Conservation (phyloP, 257 asterid genomes). For the Forsythia suspensa region DNA sequence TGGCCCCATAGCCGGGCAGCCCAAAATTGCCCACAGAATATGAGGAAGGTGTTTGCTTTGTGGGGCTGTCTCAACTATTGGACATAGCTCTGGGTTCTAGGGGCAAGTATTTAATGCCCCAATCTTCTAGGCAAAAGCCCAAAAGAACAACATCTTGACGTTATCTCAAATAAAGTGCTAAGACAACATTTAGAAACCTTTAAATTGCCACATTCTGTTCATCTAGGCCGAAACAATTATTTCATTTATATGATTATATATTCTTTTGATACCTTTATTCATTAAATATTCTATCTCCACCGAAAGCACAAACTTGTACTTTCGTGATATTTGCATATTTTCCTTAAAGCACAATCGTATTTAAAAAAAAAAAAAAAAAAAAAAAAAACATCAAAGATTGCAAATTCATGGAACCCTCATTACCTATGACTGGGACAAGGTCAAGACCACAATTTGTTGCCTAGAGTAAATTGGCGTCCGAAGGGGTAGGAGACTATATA, state of each 20-base stretch:
- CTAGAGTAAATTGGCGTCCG: background rate
- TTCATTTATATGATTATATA: background rate
- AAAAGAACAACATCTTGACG: constrained; percentile 1
- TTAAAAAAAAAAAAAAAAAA: no score
- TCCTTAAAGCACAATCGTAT: background rate
- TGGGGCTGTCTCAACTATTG: background rate
- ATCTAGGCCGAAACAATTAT: background rate
- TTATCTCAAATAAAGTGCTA: background rate
- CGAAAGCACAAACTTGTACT: background rate
- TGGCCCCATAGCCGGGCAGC: no score
- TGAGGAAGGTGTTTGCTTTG: no score
- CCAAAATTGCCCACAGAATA: no score
- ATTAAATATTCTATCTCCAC: background rate
- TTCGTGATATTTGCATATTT: no score
- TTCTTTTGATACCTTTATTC: background rate
- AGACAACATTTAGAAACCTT: background rate
- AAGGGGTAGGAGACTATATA: background rate
- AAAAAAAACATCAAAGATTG: background rate
- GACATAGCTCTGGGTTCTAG: background rate
- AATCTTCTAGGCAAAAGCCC: background rate
- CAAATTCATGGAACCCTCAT: background rate
- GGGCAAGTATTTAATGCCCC: background rate
- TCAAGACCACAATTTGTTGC: background rate
- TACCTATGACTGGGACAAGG: background rate
- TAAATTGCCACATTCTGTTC: background rate